phyloP scores from a whole-genome alignment of 208 protist genomes.

The Trypanosoma congolense region DNA sequence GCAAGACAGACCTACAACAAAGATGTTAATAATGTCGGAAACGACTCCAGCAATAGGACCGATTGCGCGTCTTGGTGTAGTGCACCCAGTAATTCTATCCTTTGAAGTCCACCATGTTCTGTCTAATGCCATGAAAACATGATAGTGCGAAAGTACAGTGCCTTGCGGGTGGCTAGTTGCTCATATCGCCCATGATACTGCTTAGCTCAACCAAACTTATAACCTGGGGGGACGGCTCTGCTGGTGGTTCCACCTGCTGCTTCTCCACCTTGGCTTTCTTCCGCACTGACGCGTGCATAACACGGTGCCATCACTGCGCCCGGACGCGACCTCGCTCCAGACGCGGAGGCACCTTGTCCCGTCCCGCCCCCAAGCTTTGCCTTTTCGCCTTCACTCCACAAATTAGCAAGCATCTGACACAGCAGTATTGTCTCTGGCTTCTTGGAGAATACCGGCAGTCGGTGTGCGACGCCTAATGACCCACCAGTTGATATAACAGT shows the following conservation, averaged over 20 bases:
- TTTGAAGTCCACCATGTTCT: too few species aligned
- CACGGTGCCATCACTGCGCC: slow-evolving; percentile 1
- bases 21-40: too few species aligned
- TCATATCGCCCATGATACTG: slow-evolving; percentile 12
- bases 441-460: slow-evolving; percentile 55
- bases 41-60: too few species aligned
- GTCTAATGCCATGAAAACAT: too few species aligned
- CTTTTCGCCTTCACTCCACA: slow-evolving; percentile 28
- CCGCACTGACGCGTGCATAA: slow-evolving; percentile 39
- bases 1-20: too few species aligned
- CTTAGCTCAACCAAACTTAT: slow-evolving; percentile 15
- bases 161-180: too few species aligned
- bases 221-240: background rate
- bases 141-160: too few species aligned
- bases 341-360: background rate
- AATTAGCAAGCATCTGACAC: slow-evolving; percentile 27
- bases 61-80: too few species aligned
- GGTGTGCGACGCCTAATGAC: slow-evolving; percentile 45
- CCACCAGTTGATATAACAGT: slow-evolving; percentile 62
- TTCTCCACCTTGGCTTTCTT: slow-evolving; percentile 71
- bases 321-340: background rate
- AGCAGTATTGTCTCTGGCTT: slow-evolving; percentile 37
- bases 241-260: slow-evolving; percentile 14
- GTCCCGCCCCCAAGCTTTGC: slow-evolving; percentile 18
- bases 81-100: too few species aligned